These are phyloP conservation scores for Cladophialophora psammophila DNA, from an alignment of 2,329 filamentous ascomycete genomes.

Conservation along the genomic window DNA sequence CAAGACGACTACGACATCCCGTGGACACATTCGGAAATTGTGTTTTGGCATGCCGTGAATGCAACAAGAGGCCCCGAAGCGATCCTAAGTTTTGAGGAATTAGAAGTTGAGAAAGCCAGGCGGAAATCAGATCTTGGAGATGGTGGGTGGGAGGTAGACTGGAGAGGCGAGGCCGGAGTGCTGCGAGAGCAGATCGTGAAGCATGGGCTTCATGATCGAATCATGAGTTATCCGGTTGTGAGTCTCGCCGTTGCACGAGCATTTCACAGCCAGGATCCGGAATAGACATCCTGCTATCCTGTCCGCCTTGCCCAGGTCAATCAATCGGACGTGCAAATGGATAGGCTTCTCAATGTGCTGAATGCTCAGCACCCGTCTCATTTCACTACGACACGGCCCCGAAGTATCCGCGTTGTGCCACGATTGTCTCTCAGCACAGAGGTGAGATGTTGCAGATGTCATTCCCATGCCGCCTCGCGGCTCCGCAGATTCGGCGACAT, in stretches of 20 bases:
- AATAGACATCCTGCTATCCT: background rate
- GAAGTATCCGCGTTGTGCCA: background rate
- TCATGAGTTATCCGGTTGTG: conserved; percentile 65
- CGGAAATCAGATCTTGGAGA: conserved; percentile 53
- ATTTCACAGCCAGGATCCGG: conserved; percentile 44
- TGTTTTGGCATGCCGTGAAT: conserved; percentile 65
- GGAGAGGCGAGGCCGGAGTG: conserved; percentile 54
- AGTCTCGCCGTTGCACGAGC: conserved; percentile 60
- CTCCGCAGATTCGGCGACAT: background rate
- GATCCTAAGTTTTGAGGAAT: conserved; percentile 48
- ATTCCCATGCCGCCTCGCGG: background rate
- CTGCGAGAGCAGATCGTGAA: conserved; percentile 64
- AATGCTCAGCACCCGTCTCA: background rate
- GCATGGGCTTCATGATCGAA: conserved; percentile 64
- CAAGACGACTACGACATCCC: conserved; percentile 45
- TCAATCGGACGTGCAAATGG: background rate
- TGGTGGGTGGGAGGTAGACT: conserved; percentile 60
- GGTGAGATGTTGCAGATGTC: too few relatives aligned
- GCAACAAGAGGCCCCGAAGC: conserved; percentile 51
- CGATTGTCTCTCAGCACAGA: too few relatives aligned
- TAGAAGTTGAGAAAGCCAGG: conserved; percentile 55
- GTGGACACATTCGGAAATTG: conserved; percentile 53
- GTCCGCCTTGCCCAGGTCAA: background rate
- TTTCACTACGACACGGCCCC: background rate
- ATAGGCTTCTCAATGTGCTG: background rate